phyloP scores from a whole-genome alignment of 306 rosid species.

The Clitoria ternatea region DNA sequence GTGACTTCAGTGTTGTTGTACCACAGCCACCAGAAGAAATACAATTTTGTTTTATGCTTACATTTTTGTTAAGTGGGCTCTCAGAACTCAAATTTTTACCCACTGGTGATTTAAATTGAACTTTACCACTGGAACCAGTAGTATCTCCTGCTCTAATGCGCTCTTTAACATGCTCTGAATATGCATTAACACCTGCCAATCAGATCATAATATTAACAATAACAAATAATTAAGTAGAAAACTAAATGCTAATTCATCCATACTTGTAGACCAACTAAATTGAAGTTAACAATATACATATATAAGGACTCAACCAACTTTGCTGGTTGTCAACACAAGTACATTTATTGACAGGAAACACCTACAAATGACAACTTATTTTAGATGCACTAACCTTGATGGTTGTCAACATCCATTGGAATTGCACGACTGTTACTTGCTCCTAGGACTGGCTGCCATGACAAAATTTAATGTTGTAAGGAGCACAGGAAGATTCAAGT shows the following conservation, averaged over 20 bases:
- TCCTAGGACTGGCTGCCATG: slow-evolving; percentile 63
- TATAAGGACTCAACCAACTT: slow-evolving; percentile 14
- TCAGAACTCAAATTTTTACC: slow-evolving; percentile 53
- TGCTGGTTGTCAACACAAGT: background rate
- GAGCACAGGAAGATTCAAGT: slow-evolving; percentile 9
- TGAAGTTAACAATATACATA: background rate
- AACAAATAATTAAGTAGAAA: background rate
- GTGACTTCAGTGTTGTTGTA: background rate
- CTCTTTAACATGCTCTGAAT: slow-evolving; percentile 53
- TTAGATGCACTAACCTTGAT: slow-evolving; percentile 55
- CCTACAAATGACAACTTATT: background rate
- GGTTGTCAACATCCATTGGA: slow-evolving; percentile 48
- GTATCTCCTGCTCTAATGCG: slow-evolving; percentile 54
- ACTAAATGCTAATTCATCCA: background rate
- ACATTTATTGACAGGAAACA: background rate
- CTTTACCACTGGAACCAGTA: slow-evolving; percentile 54
- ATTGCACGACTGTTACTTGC: slow-evolving; percentile 53
- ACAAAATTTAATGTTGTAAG: slow-evolving; percentile 30
- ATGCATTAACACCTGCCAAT: slow-evolving; percentile 37
- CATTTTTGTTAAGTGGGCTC: slow-evolving; percentile 66
- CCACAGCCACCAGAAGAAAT: background rate
- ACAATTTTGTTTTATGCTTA: slow-evolving; percentile 30
- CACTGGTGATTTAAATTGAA: slow-evolving; percentile 65
- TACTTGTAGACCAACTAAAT: background rate
- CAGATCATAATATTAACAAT: slow-evolving; percentile 6